These are phyloP conservation scores for Dissophora globulifera DNA, from an alignment of 192 early-diverging fungal species.

Conservation along the genomic window DNA sequence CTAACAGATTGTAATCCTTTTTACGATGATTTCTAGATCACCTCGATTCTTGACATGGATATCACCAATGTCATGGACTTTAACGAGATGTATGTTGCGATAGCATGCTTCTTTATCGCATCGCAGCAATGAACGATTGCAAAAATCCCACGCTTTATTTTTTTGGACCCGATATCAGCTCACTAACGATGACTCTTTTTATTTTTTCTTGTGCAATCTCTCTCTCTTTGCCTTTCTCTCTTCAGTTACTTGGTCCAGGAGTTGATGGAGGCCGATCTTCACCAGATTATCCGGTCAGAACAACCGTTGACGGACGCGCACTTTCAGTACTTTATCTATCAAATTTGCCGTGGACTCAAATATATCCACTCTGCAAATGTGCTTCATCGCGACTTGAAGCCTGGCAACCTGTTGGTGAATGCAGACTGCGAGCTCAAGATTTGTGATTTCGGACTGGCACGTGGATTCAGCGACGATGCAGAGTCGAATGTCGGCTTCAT, in stretches of 20 bases:
- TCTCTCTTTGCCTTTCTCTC: no score
- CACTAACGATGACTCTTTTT: no score
- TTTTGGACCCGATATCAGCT: no score
- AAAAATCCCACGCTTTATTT: no score
- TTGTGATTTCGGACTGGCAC: slow-evolving; percentile 98
- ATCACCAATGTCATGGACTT: slow-evolving; percentile 86
- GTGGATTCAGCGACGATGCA: slow-evolving; percentile 84
- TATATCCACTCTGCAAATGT: slow-evolving; percentile 99
- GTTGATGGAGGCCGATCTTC: slow-evolving; percentile 98
- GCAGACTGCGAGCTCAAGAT: slow-evolving; percentile 99
- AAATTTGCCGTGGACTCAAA: slow-evolving; percentile 96
- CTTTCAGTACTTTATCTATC: slow-evolving; percentile 98
- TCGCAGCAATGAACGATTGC: no score
- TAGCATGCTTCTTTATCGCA: no score
- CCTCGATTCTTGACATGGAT: slow-evolving; percentile 89
- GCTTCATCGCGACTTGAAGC: slow-evolving; percentile 96
- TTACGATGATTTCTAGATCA: no score
- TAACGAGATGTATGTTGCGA: slow-evolving; percentile 80
- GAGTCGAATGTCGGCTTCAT: slow-evolving; percentile 92
- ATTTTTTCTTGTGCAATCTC: no score
- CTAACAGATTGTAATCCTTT: no score
- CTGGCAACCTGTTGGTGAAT: slow-evolving; percentile 96
- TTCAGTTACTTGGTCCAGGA: slow-evolving; percentile 90
- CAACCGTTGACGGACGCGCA: slow-evolving; percentile 95
- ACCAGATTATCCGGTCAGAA: slow-evolving; percentile 94